phyloP scores from a whole-genome alignment of 2,329 filamentous ascomycete genomes.

The Colletotrichum horii region DNA sequence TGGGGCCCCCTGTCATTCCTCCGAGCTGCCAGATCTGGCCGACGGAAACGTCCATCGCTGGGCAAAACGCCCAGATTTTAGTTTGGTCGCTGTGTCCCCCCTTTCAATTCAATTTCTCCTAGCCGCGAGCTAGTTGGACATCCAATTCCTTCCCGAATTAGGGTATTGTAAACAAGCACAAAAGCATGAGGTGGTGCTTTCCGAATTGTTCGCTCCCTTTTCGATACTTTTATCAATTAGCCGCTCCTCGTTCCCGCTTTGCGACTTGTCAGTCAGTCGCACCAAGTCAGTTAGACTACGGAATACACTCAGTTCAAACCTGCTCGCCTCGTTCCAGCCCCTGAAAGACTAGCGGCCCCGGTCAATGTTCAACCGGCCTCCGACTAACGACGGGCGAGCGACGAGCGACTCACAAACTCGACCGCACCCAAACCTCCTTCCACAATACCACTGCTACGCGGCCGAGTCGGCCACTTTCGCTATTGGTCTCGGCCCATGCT shows the following conservation, averaged over 20 bases:
- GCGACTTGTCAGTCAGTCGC: neutral
- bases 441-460: neutral
- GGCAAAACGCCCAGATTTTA: constrained; percentile 8
- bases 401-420: neutral
- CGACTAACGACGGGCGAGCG: neutral
- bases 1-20: neutral
- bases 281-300: neutral
- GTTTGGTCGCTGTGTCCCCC: neutral
- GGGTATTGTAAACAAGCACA: neutral
- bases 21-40: constrained; percentile 7
- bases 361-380: neutral
- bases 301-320: neutral
- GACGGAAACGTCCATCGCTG: constrained; percentile 2
- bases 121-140: neutral
- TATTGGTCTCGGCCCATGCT: neutral
- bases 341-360: neutral
- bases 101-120: neutral
- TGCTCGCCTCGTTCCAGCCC: neutral
- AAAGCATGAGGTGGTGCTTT: neutral
- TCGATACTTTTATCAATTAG: neutral
- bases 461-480: neutral
- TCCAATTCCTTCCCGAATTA: neutral
- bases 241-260: neutral
- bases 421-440: neutral
- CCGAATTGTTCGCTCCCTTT: neutral